phyloP scores from a whole-genome alignment of 1,284 basidiomycete genomes.

The Trichosporon asahii region DNA sequence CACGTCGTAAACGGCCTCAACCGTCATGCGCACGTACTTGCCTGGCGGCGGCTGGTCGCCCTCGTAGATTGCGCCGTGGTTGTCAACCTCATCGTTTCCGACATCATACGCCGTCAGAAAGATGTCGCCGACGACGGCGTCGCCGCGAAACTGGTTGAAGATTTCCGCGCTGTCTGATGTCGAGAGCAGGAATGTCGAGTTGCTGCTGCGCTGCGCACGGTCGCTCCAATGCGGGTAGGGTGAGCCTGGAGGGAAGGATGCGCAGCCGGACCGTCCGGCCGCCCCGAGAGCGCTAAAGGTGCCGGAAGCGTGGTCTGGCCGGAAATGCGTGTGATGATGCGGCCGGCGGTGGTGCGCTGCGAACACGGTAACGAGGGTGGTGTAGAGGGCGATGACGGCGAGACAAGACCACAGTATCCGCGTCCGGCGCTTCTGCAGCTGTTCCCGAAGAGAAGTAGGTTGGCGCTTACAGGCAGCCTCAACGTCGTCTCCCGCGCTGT shows the following conservation, averaged over 20 bases:
- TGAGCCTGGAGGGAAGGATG: background rate
- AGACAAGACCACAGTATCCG: slow-evolving; percentile 1
- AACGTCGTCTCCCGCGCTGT: background rate
- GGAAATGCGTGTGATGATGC: background rate
- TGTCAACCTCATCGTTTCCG: background rate
- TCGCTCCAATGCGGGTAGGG: background rate
- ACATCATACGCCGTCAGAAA: slow-evolving; percentile 20
- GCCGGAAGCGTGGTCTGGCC: background rate
- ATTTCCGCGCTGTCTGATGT: slow-evolving; percentile 12
- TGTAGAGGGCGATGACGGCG: background rate
- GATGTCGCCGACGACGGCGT: slow-evolving; percentile 15
- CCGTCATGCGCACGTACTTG: slow-evolving; percentile 14
- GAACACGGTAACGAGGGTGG: background rate
- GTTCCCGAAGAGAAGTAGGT: background rate
- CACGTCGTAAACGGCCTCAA: slow-evolving; percentile 21
- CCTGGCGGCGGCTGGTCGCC: background rate
- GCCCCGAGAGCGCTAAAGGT: background rate
- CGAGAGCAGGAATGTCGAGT: slow-evolving; percentile 23
- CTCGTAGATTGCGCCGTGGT: background rate
- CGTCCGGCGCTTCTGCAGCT: background rate
- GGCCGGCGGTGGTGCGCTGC: background rate
- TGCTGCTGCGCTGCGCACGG: slow-evolving; percentile 9
- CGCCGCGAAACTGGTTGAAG: slow-evolving; percentile 15
- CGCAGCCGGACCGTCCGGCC: background rate
- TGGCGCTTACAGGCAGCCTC: background rate